phyloP scores from a whole-genome alignment of 495 filamentous ascomycete genomes.

The Aspergillus nidulans region DNA sequence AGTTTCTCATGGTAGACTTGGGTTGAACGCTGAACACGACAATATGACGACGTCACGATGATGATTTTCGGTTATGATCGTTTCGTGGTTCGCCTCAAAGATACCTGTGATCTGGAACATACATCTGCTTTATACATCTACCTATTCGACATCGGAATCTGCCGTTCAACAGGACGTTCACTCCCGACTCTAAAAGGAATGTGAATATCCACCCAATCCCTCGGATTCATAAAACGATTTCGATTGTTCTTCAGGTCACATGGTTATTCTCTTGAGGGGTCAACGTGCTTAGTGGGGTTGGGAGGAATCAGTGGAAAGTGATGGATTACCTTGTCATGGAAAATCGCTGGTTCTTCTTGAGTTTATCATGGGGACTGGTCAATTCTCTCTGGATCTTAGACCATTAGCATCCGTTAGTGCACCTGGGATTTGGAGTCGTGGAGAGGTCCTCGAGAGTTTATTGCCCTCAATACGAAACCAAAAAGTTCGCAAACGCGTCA shows the following conservation, averaged over 20 bases:
- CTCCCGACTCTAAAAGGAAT: constrained; percentile 6
- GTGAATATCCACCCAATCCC: constrained; percentile 20
- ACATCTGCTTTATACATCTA: background rate
- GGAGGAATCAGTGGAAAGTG: constrained; percentile 25
- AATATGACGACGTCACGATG: constrained; percentile 36
- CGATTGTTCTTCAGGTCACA: constrained; percentile 17
- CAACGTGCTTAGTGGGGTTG: constrained; percentile 40
- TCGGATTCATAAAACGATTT: constrained; percentile 28
- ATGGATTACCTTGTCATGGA: constrained; percentile 6
- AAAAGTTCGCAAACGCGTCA: constrained; percentile 17
- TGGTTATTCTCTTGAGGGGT: constrained; percentile 25
- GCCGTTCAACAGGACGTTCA: constrained; percentile 27
- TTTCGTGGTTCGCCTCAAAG: constrained; percentile 27
- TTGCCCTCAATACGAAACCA: constrained; percentile 17
- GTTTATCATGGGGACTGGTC: constrained; percentile 38
- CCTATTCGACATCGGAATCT: constrained; percentile 33
- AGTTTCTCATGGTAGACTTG: constrained; percentile 44
- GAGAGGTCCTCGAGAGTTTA: constrained; percentile 40
- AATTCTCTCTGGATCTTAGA: constrained; percentile 20
- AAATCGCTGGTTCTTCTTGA: constrained; percentile 23
- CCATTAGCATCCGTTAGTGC: constrained; percentile 15
- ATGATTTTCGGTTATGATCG: constrained; percentile 31
- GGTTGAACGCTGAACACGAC: constrained; percentile 47
- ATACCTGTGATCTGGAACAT: constrained; percentile 23
- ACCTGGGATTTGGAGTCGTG: constrained; percentile 28